Percentiles rank a stretch among this genome's conserved stretches.
Conservation (phyloP, 116 monocot species). For the Thalassia testudinum region DNA sequence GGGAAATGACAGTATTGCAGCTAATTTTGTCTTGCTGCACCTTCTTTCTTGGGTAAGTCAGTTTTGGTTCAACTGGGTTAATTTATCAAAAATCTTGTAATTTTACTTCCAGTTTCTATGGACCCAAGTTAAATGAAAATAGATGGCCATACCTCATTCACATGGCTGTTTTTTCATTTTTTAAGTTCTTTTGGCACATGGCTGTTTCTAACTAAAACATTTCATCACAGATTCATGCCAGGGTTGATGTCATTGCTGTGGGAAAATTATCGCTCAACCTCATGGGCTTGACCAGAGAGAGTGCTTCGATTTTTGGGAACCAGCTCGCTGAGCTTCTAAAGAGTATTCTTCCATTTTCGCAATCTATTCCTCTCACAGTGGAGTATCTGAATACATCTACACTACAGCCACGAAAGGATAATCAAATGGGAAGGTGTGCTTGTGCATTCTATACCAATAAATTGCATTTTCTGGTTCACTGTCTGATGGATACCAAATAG, state of each 20-base stretch:
- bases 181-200: no score
- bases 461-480: no score
- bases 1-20: slow-evolving; percentile 80
- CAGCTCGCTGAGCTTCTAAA: slow-evolving; percentile 19
- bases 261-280: slow-evolving; percentile 77
- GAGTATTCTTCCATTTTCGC: slow-evolving; percentile 56
- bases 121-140: no score
- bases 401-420: slow-evolving; percentile 75
- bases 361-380: slow-evolving; percentile 53
- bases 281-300: slow-evolving; percentile 71
- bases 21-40: slow-evolving; percentile 71
- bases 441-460: no score
- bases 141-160: no score
- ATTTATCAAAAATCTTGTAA: no score
- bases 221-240: slow-evolving; percentile 40
- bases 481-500: no score
- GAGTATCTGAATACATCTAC: slow-evolving; percentile 62
- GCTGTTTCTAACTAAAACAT: no score
- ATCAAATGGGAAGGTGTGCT: slow-evolving; percentile 82
- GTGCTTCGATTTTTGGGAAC: slow-evolving; percentile 61
- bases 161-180: neutral
- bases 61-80: neutral
- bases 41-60: slow-evolving; percentile 67
- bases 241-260: slow-evolving; percentile 52
- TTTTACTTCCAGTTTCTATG: no score